phyloP scores from a whole-genome alignment of 2,329 filamentous ascomycete species.

The Triangularia verruculosa region DNA sequence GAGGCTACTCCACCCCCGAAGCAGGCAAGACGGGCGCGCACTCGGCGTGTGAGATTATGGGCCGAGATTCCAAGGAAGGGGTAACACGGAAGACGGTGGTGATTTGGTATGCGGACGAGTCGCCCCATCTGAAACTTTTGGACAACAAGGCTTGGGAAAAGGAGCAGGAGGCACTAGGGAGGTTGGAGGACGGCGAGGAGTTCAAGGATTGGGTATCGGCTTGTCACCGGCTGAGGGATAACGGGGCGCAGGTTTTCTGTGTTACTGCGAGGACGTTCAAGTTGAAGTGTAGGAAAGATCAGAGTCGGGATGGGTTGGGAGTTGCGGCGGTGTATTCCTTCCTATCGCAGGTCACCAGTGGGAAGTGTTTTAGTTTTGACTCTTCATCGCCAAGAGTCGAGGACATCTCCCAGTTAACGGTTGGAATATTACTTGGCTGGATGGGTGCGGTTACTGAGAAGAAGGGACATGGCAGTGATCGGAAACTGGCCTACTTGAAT shows the following conservation, averaged over 20 bases:
- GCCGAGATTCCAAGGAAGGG: slow-evolving; percentile 36
- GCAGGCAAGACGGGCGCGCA: slow-evolving; percentile 49
- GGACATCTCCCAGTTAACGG: slow-evolving; percentile 40
- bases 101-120: slow-evolving; percentile 47
- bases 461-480: slow-evolving; percentile 17
- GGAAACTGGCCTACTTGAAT: slow-evolving; percentile 11
- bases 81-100: slow-evolving; percentile 43
- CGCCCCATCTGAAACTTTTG: slow-evolving; percentile 40
- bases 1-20: slow-evolving; percentile 45
- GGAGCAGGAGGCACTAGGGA: slow-evolving; percentile 30
- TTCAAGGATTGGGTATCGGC: slow-evolving; percentile 47
- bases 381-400: slow-evolving; percentile 18
- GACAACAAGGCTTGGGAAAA: slow-evolving; percentile 29
- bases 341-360: slow-evolving; percentile 42
- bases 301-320: slow-evolving; percentile 7
- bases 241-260: slow-evolving; percentile 43
- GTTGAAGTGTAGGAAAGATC: neutral
- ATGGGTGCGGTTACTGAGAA: slow-evolving; percentile 37
- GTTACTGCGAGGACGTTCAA: slow-evolving; percentile 33
- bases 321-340: slow-evolving; percentile 39
- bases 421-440: slow-evolving; percentile 43
- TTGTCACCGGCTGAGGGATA: slow-evolving; percentile 33
- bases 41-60: slow-evolving; percentile 45
- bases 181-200: slow-evolving; percentile 25
- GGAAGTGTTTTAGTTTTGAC: slow-evolving; percentile 37